Base-by-base conservation (phyloP, 352 stramenopile genomes). In the Paralagenidium karlingii region DNA sequence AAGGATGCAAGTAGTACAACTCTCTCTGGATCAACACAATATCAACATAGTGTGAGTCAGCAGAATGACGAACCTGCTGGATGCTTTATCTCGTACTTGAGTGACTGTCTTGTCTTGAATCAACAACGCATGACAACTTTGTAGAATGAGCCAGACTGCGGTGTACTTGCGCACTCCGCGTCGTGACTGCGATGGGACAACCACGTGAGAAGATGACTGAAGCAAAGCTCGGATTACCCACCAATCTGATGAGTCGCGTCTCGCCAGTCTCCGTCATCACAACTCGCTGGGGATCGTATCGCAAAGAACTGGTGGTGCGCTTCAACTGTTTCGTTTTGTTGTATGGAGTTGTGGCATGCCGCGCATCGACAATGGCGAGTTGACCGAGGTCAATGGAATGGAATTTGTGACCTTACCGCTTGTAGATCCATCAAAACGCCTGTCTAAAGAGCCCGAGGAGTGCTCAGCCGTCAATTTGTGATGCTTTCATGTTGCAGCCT, bases 1-100 rank as follows among this genome's bases (percentile, higher is more conserved):
- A 91, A 16, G 75, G 58, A 40, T 91, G 75, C 24, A 91, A 31
- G 38, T 91, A 91, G 49, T 91, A 91, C 3, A 91, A 55, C 49
- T 91, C 78, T 43, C 78, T 59, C 68, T 91, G 21, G 2, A 3
- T 26, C 24, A 37, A 8, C 16, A 15, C 18, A 40, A 36, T 20
- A n/a, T 37, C 37, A 21, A 11, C 34, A 26, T 22, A 24, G 30
- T 43, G 15, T 13, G 21, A 51, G 30, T 10, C 45, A 31, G 22
- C 38, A 41, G 25, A 46, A 40, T 11, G 31, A 22, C 16, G 45
- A 36, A 22, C n/a, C n/a, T n/a, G n/a, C n/a, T n/a, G n/a, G n/a
- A n/a, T n/a, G n/a, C n/a, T n/a, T n/a, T n/a, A n/a, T n/a, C n/a
- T 31, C 19, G 33, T 22, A 84, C 75, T 68, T 91, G 78, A 3